Conservation (phyloP, 805 yeast species). For the Teunomyces cretensis region DNA sequence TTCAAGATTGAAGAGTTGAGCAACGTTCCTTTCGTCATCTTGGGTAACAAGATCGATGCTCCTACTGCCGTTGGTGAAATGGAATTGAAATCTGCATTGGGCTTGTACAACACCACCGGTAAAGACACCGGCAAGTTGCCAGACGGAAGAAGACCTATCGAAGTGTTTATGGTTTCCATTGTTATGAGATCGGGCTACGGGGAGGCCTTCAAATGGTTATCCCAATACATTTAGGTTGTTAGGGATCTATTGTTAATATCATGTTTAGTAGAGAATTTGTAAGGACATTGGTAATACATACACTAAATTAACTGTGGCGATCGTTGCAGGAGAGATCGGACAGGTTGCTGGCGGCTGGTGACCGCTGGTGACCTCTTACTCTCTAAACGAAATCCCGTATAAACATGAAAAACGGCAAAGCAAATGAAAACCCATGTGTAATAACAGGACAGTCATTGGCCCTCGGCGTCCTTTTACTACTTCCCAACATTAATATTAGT, state of each 20-base stretch:
- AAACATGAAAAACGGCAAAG: no score
- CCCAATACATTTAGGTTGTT: conserved; percentile 73
- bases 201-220: conserved; percentile 97
- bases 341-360: no score
- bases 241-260: not conserved
- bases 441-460: no score
- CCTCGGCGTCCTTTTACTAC: no score
- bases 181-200: conserved; percentile 99
- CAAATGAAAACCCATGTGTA: no score
- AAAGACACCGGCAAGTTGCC: conserved; percentile 65
- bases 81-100: conserved; percentile 87
- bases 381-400: no score
- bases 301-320: not conserved
- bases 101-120: conserved; percentile 87
- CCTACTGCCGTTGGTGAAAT: conserved; percentile 93
- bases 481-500: no score
- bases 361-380: no score
- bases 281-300: not conserved
- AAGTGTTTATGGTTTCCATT: conserved; percentile 95
- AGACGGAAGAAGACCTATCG: conserved; percentile 84
- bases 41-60: conserved; percentile 96
- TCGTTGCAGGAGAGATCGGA: no score
- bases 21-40: conserved; percentile 85
- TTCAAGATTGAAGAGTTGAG: conserved; percentile 89
- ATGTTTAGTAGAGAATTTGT: not conserved